phyloP scores from a whole-genome alignment of 139 green algal genomes.

The Coelastrella sp. region DNA sequence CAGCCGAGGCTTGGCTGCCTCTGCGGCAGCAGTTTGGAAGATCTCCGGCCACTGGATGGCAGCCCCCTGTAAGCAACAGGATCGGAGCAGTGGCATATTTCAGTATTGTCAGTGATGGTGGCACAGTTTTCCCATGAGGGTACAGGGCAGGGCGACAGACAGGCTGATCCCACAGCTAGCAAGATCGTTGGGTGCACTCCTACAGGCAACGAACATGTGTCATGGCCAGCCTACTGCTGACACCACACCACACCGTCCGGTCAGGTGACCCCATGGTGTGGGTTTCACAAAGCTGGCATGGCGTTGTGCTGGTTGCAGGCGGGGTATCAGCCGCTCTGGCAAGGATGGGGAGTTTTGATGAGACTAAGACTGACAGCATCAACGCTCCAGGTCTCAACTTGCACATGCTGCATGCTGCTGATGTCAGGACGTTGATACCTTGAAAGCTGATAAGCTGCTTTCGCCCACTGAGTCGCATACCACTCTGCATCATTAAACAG shows the following conservation, averaged over 20 bases:
- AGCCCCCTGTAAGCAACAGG: conserved; percentile 67
- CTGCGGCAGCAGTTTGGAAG: conserved; percentile 71
- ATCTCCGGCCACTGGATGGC: conserved; percentile 87
- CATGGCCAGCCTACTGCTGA: not conserved
- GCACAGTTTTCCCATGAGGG: not conserved
- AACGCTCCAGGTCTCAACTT: not conserved
- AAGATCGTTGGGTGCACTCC: not conserved
- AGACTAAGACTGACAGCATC: too few species aligned
- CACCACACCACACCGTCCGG: too few species aligned
- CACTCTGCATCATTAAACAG: conserved; percentile 64
- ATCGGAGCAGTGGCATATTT: not conserved
- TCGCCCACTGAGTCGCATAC: conserved; percentile 95
- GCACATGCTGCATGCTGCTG: not conserved
- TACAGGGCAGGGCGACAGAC: not conserved
- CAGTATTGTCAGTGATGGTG: not conserved
- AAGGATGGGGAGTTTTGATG: too few species aligned
- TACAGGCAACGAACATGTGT: not conserved
- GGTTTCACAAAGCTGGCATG: too few species aligned
- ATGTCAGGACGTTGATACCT: conserved; percentile 58
- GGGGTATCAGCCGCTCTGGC: too few species aligned
- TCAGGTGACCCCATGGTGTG: too few species aligned
- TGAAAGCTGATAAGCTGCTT: conserved; percentile 90
- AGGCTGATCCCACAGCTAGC: not conserved
- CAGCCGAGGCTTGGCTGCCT: conserved; percentile 74
- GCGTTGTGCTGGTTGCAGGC: too few species aligned